Base-by-base conservation (phyloP, 345 rosid species). In the Acer campestre region DNA sequence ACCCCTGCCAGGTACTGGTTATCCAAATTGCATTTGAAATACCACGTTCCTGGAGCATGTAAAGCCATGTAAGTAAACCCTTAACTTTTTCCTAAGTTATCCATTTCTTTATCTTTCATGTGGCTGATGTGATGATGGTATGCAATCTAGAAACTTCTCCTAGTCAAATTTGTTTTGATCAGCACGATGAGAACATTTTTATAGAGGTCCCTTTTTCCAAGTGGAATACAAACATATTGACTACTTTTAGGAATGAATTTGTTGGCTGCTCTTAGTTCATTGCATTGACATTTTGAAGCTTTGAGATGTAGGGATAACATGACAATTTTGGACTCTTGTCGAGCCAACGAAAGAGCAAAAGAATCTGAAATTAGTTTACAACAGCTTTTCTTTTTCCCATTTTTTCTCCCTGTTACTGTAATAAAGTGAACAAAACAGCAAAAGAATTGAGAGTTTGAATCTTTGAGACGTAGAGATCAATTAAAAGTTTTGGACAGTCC, bases 1-100 rank as follows among this genome's bases (percentile, higher is more conserved):
- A 92, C 95, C 31, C 98, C 87, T 81, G 98, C 97, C 23, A 89
- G 94, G 78, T 93, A 71, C 73, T 95, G 98, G 98, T 82, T 93
- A 70, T 87, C 94, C 17, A 92, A 80, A 68, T 81, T 93, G 86
- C 98, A 95, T 76, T 55, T 95, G 90, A 95, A 95, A 80, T 93
- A 93, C 78, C 92, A 93, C 75, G 91, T 90, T 75, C 93, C 92
- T 2, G 99, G 99, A 42, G 93, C 91, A 0, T 88, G 93, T 80
- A 86, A 86, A 87, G 98, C 98, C 69, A 20, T 95, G 98, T 92
- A 86, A 92, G 96, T 83, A 61, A 66, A 27, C 51, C 51, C 44
- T 58, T 68, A 10, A 12, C 22, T 3, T 71, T 44, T 17, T 8
- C 18, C 17, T 8, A 12, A 68, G 38, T 59, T n/a, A 46, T 23